Base-by-base conservation (phyloP, 306 rosid genomes). In the Sicyos edulis region DNA sequence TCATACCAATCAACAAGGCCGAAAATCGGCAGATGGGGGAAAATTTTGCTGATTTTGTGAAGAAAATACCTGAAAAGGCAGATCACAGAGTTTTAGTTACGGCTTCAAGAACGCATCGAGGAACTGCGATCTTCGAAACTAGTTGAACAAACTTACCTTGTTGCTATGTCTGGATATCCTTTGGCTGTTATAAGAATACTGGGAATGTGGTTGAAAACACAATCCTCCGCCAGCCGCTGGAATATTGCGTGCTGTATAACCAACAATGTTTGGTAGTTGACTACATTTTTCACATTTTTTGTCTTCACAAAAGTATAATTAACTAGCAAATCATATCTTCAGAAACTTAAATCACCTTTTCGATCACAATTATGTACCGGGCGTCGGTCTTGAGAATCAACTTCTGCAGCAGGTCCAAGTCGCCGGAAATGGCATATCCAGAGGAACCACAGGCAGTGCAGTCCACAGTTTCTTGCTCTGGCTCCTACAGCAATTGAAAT, bases 81-180 rank as follows among this genome's bases (percentile, higher is more conserved):
- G 72, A 54, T 73, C 34, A n/a, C 55, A 55, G 55, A 26, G 32
- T 32, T 83, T 62, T 51, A 61, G 63, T 60, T 63, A 55, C 22
- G 34, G 54, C 58, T 10, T 32, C 42, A 40, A 37, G 70, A 68
- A 58, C 58, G 49, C 21, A 58, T 74, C 26, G 50, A 47, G 10
- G 56, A 49, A 45, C 22, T 8, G 14, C 60, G 34, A 76, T 42
- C 42, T 80, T 12, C 16, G 22, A 7, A 14, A 58, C 44, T 62
- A 14, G 54, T 54, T 50, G 40, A 24, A 50, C 21, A 10, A 19
- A 67, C 12, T 24, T 77, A 93, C 99, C 99, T 86, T 44, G 95
- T 88, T 65, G 95, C 96, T 22, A 90, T 86, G 83, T 90, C 97
- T 47, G 97, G 99, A 80, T 93, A 93, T 62, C 99, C 97, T 87